Base-by-base conservation (phyloP, 202 grass and related monocot species). In the Panicum virgatum region DNA sequence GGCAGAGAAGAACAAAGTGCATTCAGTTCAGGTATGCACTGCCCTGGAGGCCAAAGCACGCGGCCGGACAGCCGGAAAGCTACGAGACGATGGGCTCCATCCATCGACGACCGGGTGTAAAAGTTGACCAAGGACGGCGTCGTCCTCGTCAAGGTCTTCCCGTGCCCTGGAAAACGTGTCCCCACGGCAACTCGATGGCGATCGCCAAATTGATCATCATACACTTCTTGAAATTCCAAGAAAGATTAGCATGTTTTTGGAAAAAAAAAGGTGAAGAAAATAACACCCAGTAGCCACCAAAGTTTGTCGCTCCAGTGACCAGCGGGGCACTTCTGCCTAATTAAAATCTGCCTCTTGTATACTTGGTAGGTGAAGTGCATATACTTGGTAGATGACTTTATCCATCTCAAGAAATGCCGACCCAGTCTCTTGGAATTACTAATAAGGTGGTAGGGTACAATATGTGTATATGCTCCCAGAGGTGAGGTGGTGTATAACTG, bases 21-120 rank as follows among this genome's bases (percentile, higher is more conserved):
- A 14, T 6, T 68, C 36, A 22, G 38, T 68, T 43, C 57, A 20
- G 54, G 7, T 25, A 34, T 25, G 54, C 48, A 46, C 40, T 80
- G 61, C 72, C 72, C 22, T 59, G 9, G 9, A 69, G 18, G 39
- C 29, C 52, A 84, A 77, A 13, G 40, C 52, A 78, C 6, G 27
- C 26, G 73, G 32, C 32, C 32, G 32, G 63, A 25, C 58, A 54
- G 50, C 61, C 6, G 25, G 71, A 77, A 26, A 70, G 52, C 75
- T 5, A 23, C 70, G 1, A 1, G 30, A 50, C 40, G 27, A 64
- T 60, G 59, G 6, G 22, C 64, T 46, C 39, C 39, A 47, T 47
- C 6, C 62, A 16, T 59, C 32, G 79, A 81, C 70, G 79, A 81
- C 70, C 53, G 12, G 32, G 27, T 25, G 53, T 50, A 57, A 75